Base-by-base conservation (phyloP, 208 protist genomes). In the Lotmaria passim region DNA sequence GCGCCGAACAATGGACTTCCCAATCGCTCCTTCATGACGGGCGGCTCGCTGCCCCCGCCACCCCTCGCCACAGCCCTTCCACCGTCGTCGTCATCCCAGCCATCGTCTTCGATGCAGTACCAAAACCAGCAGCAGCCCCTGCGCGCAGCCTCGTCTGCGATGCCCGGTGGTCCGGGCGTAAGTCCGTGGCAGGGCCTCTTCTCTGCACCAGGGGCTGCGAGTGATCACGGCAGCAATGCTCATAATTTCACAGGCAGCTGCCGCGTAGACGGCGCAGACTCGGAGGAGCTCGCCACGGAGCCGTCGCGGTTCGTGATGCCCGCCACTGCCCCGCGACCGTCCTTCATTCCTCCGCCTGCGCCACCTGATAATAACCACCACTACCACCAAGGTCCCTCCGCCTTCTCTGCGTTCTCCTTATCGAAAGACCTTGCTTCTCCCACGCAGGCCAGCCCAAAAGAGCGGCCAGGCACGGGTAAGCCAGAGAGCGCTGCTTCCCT, bases 21-120 rank as follows among this genome's bases (percentile, higher is more conserved):
- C 10, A 56, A 59, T 30, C 64, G 53, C 43, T 24, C 34, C 7
- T 77, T 70, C n/a, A 19, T 30, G 34, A 36, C 57, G 0, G 71
- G 71, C 21, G 71, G 71, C 15, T 38, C 26, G 31, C 33, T 71
- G 38, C 70, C 70, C 6, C 62, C 62, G 38, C 71, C 63, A 8
- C 71, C 71, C 2, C 26, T 77, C 21, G 36, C 48, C 57, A 67
- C 62, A 10, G 55, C 71, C 21, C 44, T 48, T 19, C 46, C 59
- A 0, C 31, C 41, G 7, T 33, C 56, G 26, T 15, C 68, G 11
- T 47, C 66, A 4, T 7, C 41, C 7, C 21, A 43, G 38, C 31
- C 68, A 21, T 47, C 66, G 38, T 23, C 68, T 15, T 47, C 66
- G 26, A n/a, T 23, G 33, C 53, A 47, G 52, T 21, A 55, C 33